These are phyloP conservation scores for Carallia brachiata DNA, from an alignment of 345 rosid species.

Conservation along the genomic window DNA sequence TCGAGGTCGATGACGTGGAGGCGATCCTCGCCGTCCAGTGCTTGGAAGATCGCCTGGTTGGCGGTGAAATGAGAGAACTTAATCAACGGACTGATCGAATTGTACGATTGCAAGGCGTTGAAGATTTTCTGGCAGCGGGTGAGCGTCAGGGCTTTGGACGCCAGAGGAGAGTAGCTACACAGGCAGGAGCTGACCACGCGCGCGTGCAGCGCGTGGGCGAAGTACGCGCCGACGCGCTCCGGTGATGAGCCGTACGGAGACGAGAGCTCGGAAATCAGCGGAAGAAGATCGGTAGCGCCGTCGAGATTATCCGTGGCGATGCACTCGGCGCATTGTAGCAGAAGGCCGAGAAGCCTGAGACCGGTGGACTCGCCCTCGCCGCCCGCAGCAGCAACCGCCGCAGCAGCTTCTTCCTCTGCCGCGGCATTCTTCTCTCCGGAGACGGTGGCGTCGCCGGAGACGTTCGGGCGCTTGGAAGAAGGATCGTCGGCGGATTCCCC, in stretches of 20 bases:
- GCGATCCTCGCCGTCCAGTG: slow-evolving; percentile 72
- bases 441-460: slow-evolving; percentile 11
- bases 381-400: slow-evolving; percentile 13
- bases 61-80: slow-evolving; percentile 98
- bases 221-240: slow-evolving; percentile 88
- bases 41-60: slow-evolving; percentile 89
- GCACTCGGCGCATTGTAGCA: slow-evolving; percentile 90
- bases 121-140: slow-evolving; percentile 65
- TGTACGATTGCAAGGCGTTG: slow-evolving; percentile 80
- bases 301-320: slow-evolving; percentile 75
- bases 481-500: slow-evolving; percentile 40
- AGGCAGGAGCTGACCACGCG: slow-evolving; percentile 83
- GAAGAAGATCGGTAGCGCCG: slow-evolving; percentile 66
- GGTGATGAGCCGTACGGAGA: slow-evolving; percentile 89
- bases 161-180: slow-evolving; percentile 47
- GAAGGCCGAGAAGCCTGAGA: slow-evolving; percentile 65
- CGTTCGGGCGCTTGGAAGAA: slow-evolving; percentile 48
- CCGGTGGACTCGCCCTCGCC: slow-evolving; percentile 47
- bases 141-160: slow-evolving; percentile 37
- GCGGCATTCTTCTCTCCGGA: slow-evolving; percentile 16
- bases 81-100: slow-evolving; percentile 69
- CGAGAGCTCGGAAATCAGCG: slow-evolving; percentile 73
- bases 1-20: slow-evolving; percentile 92
- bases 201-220: slow-evolving; percentile 75
- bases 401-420: not conserved